phyloP scores from a whole-genome alignment of 1,284 basidiomycete genomes.

The Cutaneotrichosporon sp. region DNA sequence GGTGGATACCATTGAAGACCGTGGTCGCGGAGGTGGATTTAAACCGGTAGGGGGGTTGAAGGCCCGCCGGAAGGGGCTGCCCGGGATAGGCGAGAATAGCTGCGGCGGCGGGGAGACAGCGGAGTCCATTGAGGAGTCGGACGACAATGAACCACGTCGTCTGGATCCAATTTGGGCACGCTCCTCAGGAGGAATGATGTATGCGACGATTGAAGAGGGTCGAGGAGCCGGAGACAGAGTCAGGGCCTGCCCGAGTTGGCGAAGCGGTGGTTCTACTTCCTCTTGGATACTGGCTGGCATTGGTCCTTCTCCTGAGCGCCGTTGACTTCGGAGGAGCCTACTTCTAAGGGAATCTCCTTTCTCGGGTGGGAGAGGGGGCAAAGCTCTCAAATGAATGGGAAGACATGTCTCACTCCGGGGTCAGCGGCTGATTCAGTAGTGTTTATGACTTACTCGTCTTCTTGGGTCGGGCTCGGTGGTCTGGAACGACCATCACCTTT shows the following conservation, averaged over 20 bases:
- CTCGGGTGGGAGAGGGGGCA: slow-evolving; percentile 9
- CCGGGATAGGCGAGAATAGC: neutral
- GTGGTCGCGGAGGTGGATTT: neutral
- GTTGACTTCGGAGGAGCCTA: slow-evolving; percentile 1
- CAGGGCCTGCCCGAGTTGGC: neutral
- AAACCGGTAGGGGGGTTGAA: neutral
- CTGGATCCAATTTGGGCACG: slow-evolving; percentile 7
- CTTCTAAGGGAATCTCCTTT: neutral
- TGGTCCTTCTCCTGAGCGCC: neutral
- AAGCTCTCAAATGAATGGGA: slow-evolving; percentile 12
- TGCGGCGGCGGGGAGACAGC: neutral
- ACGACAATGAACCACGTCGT: neutral
- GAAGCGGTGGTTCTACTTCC: neutral
- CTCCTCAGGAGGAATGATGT: slow-evolving; percentile 19
- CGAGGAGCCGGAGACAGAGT: neutral
- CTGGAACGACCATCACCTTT: neutral
- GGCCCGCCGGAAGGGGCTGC: neutral
- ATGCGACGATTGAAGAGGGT: slow-evolving; percentile 1
- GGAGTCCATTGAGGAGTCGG: neutral
- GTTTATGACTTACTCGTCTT: neutral
- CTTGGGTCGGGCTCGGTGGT: neutral
- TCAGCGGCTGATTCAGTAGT: neutral
- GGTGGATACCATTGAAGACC: neutral
- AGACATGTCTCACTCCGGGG: slow-evolving; percentile 2
- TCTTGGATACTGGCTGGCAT: neutral